Base-by-base conservation (phyloP, 2,329 filamentous ascomycete genomes). In the Nemania serpens region DNA sequence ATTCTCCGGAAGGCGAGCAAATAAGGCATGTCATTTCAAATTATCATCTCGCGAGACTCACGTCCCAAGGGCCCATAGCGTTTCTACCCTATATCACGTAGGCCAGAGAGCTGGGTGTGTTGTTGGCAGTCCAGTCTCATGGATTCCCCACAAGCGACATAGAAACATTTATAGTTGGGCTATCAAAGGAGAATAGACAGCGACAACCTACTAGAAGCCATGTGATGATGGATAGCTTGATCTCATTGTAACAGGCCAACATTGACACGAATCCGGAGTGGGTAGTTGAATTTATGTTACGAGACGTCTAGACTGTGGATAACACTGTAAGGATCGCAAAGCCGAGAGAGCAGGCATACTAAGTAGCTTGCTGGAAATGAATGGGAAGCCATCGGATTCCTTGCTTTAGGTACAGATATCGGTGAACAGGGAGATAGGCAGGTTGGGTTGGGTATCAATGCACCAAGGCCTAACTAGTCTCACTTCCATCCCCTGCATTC, bases 361-460 rank as follows among this genome's bases (percentile, higher is more conserved):
- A 15, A 3, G 9, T 55, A 49, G 34, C 59, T 54, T 56, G 48
- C 15, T 22, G 48, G 51, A 51, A 57, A 58, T 29, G 25, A n/a
- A 29, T 29, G 25, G 25, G 25, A n/a, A 56, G 50, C 34, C 33
- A 46, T 48, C 25, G 58, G 51, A 55, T 49, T 60, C 52, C 33
- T 39, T 49, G 51, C 56, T 58, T 61, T 42, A 37, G 29, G 11
- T 9, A 42, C 7, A 57, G 45, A 54, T 45, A 55, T 49, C 45
- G 60, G 60, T 56, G 55, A 39, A 46, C 36, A 48, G 43, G 47
- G 7, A 29, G 25, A 7, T 39, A 51, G 55, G 51, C 53, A 55
- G 51, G 34, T 59, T 60, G 54, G 61, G 74, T 81, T 77, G 78
- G 78, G 78, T 77, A 79, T 72, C 75, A 75, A 80, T 78, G 78